These are phyloP conservation scores for Pyrus bretschneideri DNA, from an alignment of 306 rosid genomes.

Conservation along the genomic window DNA sequence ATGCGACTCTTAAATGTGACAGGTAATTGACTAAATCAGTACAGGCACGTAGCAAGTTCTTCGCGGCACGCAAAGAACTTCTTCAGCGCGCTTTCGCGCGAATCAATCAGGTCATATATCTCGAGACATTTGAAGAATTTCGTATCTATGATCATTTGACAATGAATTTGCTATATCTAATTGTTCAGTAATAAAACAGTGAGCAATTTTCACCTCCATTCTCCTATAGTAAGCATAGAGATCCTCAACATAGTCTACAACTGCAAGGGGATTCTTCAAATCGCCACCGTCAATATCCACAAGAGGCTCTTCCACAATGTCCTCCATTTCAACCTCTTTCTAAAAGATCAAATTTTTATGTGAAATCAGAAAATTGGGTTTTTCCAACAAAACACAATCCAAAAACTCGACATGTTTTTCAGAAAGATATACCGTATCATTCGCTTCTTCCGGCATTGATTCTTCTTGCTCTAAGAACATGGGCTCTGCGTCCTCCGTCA, in stretches of 20 bases:
- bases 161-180: neutral
- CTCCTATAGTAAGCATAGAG: slow-evolving; percentile 60
- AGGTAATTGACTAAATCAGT: neutral
- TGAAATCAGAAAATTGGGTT: neutral
- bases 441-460: slow-evolving; percentile 25
- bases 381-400: neutral
- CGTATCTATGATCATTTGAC: neutral
- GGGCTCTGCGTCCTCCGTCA: slow-evolving; percentile 77
- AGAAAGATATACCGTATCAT: slow-evolving; percentile 53
- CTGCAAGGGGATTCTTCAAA: slow-evolving; percentile 69
- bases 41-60: neutral
- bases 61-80: neutral
- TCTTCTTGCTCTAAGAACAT: slow-evolving; percentile 67
- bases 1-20: neutral
- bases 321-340: slow-evolving; percentile 97
- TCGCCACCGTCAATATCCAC: slow-evolving; percentile 65
- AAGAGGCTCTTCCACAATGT: slow-evolving; percentile 58
- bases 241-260: slow-evolving; percentile 68
- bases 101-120: neutral
- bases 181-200: neutral
- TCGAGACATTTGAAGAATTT: neutral
- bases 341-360: slow-evolving; percentile 1
- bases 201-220: slow-evolving; percentile 51
- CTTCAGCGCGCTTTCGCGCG: neutral
- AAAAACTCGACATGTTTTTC: neutral